A percentile compares a stretch with the other conserved stretches of the same genome.
Evolutionary conservation across 305 asterid species (phyloP).

Genomic region (Striga hermonthica): DNA sequence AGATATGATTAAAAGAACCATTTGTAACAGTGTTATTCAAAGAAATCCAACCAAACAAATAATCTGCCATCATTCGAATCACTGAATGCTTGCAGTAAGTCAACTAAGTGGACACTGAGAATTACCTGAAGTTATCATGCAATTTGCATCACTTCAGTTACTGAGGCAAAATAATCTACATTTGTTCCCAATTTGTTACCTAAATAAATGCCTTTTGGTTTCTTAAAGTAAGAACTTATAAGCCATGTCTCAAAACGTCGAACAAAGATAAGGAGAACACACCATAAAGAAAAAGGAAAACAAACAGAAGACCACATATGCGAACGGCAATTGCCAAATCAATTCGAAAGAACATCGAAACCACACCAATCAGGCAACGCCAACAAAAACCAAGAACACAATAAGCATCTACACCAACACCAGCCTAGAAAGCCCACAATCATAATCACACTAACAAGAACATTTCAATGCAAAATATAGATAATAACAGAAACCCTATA

Average conservation of each 20-base stretch:
- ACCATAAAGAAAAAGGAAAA: background rate
- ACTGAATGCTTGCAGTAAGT: background rate
- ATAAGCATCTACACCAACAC: background rate
- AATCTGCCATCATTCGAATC: constrained; percentile 8
- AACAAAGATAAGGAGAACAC: background rate
- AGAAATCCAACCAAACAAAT: constrained; percentile 2
- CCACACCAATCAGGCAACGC: background rate
- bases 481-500: constrained; percentile 26
- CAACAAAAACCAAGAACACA: background rate
- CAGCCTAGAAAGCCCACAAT: constrained; percentile 1
- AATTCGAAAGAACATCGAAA: constrained; percentile 12
- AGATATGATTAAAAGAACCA: constrained; percentile 5
- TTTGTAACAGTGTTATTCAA: constrained; percentile 17
- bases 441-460: background rate
- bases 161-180: background rate
- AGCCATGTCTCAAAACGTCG: background rate
- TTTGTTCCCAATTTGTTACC: background rate
- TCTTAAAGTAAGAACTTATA: background rate
- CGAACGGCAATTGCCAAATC: background rate
- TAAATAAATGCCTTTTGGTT: constrained; percentile 2
- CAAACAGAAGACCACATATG: background rate
- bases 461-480: background rate
- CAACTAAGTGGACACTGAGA: background rate
- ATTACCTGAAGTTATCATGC: too few relatives aligned
- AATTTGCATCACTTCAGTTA: background rate